Conservation (phyloP, 140 eudicot genomes). For the Cichorium intybus region DNA sequence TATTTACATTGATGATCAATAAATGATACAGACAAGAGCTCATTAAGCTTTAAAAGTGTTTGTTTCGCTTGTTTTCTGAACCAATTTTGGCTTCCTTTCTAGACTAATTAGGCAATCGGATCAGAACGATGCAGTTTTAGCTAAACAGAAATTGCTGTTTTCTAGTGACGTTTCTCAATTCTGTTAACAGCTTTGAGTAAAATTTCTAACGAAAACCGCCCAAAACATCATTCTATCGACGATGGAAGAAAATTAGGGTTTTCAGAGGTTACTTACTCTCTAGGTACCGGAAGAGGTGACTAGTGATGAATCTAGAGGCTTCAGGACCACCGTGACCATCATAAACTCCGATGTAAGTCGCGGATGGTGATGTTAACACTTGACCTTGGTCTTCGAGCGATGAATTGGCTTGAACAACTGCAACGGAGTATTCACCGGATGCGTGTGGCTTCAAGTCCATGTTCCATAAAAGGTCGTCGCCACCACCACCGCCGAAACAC, state of each 20-base stretch:
- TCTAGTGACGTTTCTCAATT: neutral
- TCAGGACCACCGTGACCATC: constrained; percentile 79
- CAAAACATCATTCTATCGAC: neutral
- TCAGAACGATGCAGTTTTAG: neutral
- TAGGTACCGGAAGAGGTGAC: constrained; percentile 45
- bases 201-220: neutral
- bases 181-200: neutral
- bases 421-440: constrained; percentile 64
- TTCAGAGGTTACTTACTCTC: constrained; percentile 38
- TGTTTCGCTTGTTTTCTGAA: neutral
- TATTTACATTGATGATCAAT: constrained; percentile 9
- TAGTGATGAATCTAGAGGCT: constrained; percentile 58
- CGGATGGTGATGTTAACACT: constrained; percentile 53
- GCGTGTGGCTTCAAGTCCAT: constrained; percentile 56
- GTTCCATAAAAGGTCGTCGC: constrained; percentile 61
- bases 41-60: neutral
- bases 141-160: neutral
- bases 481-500: constrained; percentile 44
- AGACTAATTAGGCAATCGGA: constrained; percentile 9
- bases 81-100: neutral
- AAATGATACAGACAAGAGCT: neutral
- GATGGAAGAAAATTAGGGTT: constrained; percentile 19
- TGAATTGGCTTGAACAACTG: constrained; percentile 69
- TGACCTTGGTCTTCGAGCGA: constrained; percentile 63
- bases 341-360: constrained; percentile 62